These are phyloP conservation scores for Coprinellus micaceus DNA, from an alignment of 768 basidiomycete species.

Conservation along the genomic window DNA sequence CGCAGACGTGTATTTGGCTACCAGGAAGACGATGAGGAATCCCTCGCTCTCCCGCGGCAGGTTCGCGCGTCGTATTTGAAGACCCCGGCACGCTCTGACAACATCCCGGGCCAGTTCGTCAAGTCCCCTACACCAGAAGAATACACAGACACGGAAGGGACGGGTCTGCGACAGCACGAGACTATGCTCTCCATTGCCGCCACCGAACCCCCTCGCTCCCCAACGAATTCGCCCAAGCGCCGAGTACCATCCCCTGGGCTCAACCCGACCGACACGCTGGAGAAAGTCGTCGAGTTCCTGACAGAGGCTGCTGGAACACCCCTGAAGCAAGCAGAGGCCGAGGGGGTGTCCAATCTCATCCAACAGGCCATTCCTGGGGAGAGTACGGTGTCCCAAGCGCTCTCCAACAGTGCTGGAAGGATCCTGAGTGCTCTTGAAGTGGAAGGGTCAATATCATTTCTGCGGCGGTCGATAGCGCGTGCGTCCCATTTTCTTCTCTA, in stretches of 20 bases:
- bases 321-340: constrained; percentile 4
- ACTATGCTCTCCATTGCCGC: too few relatives aligned
- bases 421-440: constrained; percentile 10
- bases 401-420: constrained; percentile 2
- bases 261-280: constrained; percentile 1
- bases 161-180: too few relatives aligned
- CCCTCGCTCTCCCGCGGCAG: not conserved
- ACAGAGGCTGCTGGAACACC: constrained; percentile 1
- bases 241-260: not conserved
- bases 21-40: not conserved
- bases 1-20: constrained; percentile 7
- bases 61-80: not conserved
- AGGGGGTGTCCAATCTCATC: not conserved
- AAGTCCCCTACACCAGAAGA: not conserved
- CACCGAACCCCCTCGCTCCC: constrained; percentile 7
- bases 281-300: constrained; percentile 9
- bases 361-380: constrained; percentile 1
- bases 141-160: too few relatives aligned
- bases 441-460: constrained; percentile 8
- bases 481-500: constrained; percentile 22
- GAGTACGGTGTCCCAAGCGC: not conserved
- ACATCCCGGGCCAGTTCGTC: not conserved
- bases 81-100: not conserved
- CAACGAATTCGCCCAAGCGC: constrained; percentile 5
- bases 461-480: constrained; percentile 5